Percentiles rank a stretch among this genome's conserved stretches.
Conservation (phyloP, 2,329 filamentous ascomycete genomes). For the Ophiostoma sp. region DNA sequence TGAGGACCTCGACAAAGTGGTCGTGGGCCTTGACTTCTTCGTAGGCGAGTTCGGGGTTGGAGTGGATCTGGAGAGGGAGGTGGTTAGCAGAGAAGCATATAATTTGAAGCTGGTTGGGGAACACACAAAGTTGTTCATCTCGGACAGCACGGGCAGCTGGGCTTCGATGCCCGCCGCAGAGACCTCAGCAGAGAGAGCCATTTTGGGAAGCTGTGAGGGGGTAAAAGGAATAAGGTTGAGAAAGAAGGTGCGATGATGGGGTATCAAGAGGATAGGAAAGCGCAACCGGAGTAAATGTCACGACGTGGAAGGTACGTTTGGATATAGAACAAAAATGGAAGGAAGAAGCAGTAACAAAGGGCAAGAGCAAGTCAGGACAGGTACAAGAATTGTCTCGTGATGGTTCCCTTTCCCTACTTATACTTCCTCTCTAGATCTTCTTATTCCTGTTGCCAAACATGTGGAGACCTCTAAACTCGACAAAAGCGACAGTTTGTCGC, state of each 20-base stretch:
- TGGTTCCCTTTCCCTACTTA: not conserved
- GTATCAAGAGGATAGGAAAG: not conserved
- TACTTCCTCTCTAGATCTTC: not conserved
- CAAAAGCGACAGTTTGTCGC: not conserved
- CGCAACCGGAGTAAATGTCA: not conserved
- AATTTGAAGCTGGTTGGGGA: too few relatives aligned
- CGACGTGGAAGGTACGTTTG: constrained; percentile 3
- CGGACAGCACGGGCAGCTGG: constrained; percentile 16
- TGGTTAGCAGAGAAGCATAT: not conserved
- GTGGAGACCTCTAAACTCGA: not conserved
- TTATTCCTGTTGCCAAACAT: not conserved
- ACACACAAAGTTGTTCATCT: constrained; percentile 18
- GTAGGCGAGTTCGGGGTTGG: constrained; percentile 52
- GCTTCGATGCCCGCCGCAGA: constrained; percentile 18
- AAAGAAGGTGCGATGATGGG: constrained; percentile 1
- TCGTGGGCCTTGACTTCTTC: constrained; percentile 54
- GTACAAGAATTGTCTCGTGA: not conserved
- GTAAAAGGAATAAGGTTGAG: not conserved
- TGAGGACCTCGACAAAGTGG: constrained; percentile 46
- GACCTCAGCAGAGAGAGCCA: constrained; percentile 16
- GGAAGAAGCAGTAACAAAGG: not conserved
- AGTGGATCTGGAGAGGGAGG: constrained; percentile 35
- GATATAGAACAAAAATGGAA: not conserved
- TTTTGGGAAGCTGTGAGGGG: not conserved
- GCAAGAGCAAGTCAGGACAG: not conserved